Evolutionary conservation across 805 yeast species (phyloP).

Genomic region (Torulaspora maleeae): DNA sequence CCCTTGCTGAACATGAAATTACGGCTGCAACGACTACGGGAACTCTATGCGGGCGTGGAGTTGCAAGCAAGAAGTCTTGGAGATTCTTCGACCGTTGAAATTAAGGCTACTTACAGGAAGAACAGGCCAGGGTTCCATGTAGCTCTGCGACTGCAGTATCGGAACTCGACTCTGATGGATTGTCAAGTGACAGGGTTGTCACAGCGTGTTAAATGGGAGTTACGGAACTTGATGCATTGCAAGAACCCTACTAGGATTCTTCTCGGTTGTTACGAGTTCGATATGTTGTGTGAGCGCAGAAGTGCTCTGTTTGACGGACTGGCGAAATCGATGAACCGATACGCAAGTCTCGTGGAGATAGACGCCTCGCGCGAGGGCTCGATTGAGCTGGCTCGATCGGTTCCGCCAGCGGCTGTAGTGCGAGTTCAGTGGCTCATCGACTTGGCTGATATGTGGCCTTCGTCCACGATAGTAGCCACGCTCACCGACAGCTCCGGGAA

Average conservation of each 20-base stretch:
- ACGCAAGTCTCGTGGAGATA: slow-evolving; percentile 1
- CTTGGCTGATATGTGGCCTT: slow-evolving; percentile 5
- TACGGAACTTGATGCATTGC: slow-evolving; percentile 5
- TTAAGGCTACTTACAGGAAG: not conserved
- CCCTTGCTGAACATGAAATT: slow-evolving; percentile 27
- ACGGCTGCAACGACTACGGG: slow-evolving; percentile 19
- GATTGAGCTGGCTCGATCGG: not conserved
- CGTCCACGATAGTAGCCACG: slow-evolving; percentile 3
- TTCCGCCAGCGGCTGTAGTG: not conserved
- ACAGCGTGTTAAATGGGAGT: slow-evolving; percentile 7
- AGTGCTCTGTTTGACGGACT: slow-evolving; percentile 7
- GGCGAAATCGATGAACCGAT: not conserved
- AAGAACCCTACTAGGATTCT: slow-evolving; percentile 16
- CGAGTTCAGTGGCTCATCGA: slow-evolving; percentile 4
- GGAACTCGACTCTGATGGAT: not conserved
- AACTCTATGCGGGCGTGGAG: slow-evolving; percentile 17
- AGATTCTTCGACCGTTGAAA: not conserved
- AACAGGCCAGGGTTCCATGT: not conserved
- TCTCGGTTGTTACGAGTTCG: slow-evolving; percentile 25
- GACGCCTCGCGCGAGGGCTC: not conserved
- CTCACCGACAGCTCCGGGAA: slow-evolving; percentile 1
- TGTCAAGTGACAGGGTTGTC: slow-evolving; percentile 5
- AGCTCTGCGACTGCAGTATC: slow-evolving; percentile 5
- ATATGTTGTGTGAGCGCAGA: slow-evolving; percentile 18
- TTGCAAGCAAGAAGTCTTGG: slow-evolving; percentile 4